Percentiles rank a stretch among this genome's conserved stretches.
phyloP scores from a whole-genome alignment of 441 rosid species.

The Pelargonium exstipulatum region DNA sequence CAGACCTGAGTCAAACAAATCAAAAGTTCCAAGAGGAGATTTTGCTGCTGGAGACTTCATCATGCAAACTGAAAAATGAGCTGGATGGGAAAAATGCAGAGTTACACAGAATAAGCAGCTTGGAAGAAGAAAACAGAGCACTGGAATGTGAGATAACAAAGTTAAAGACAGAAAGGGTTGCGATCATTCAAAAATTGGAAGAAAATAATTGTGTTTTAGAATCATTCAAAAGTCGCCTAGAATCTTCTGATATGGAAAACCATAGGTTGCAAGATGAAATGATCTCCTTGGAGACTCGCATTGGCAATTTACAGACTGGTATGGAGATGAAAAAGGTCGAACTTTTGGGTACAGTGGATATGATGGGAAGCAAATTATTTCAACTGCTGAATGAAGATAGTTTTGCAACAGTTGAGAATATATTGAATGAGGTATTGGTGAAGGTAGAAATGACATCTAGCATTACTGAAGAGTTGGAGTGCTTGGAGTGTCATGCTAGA shows the following conservation, averaged over 20 bases:
- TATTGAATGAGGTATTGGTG: conserved; percentile 45
- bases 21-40: conserved; percentile 31
- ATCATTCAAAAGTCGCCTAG: conserved; percentile 28
- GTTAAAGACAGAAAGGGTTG: conserved; percentile 39
- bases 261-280: conserved; percentile 43
- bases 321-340: conserved; percentile 44
- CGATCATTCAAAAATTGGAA: conserved; percentile 47
- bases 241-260: conserved; percentile 31
- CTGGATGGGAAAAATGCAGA: conserved; percentile 33
- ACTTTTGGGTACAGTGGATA: conserved; percentile 32
- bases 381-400: conserved; percentile 34
- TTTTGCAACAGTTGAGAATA: conserved; percentile 33
- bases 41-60: conserved; percentile 30
- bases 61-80: conserved; percentile 29
- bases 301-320: conserved; percentile 47
- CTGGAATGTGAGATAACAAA: conserved; percentile 37
- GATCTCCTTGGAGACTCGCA: conserved; percentile 43
- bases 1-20: conserved; percentile 30
- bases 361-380: conserved; percentile 26
- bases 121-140: conserved; percentile 33
- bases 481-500: conserved; percentile 45
- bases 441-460: conserved; percentile 35
- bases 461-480: conserved; percentile 46
- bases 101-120: conserved; percentile 25
- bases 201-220: conserved; percentile 41